phyloP scores from a whole-genome alignment of 2,329 filamentous ascomycete genomes.

The Aureobasidium sp. region DNA sequence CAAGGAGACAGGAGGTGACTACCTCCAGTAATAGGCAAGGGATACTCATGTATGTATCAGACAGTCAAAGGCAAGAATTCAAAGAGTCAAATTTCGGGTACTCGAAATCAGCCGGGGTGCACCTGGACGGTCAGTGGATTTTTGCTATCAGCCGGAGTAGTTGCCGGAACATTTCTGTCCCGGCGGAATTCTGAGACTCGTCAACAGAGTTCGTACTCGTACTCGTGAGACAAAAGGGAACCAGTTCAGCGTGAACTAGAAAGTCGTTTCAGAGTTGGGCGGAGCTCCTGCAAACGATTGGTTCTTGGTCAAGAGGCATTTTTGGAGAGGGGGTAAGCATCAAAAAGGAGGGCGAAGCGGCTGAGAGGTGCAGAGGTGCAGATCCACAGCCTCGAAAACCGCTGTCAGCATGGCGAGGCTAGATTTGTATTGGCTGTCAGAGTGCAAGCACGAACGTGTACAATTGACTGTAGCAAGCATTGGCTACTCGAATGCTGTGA shows the following conservation, averaged over 20 bases:
- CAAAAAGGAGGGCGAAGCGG: neutral
- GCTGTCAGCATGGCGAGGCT: neutral
- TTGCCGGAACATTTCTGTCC: neutral
- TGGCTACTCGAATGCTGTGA: neutral
- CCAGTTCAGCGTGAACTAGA: neutral
- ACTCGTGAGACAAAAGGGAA: neutral
- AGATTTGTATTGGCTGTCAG: neutral
- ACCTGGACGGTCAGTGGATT: neutral
- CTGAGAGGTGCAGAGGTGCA: neutral
- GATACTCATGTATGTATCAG: neutral
- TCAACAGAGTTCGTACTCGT: neutral
- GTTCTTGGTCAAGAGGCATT: neutral
- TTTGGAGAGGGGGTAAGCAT: neutral
- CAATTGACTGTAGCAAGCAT: neutral
- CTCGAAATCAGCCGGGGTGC: neutral
- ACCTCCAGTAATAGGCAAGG: conserved; percentile 34
- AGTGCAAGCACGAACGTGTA: neutral
- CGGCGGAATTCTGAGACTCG: neutral
- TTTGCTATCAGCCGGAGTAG: conserved; percentile 4
- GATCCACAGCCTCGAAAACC: neutral
- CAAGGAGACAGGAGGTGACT: conserved; percentile 51
- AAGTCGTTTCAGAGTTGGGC: neutral
- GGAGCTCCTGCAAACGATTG: neutral
- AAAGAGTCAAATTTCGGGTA: neutral
- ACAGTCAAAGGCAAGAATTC: neutral